Conservation (phyloP, 2,329 filamentous ascomycete genomes). For the Sphaerulina vaccinii region DNA sequence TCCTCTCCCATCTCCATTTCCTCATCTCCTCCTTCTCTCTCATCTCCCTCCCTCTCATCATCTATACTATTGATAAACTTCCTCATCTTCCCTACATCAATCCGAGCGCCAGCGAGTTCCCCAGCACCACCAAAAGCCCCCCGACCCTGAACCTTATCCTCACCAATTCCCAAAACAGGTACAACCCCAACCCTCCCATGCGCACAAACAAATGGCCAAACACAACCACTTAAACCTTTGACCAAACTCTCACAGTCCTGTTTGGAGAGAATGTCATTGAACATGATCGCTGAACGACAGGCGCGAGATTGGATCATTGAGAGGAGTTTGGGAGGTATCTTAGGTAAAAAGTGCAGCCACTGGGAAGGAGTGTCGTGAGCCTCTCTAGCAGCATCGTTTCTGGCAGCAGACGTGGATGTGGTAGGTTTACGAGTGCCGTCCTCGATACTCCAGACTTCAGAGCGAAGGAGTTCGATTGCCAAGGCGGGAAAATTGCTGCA, state of each 20-base stretch:
- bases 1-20: not conserved
- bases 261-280: constrained; percentile 66
- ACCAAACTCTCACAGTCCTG: constrained; percentile 62
- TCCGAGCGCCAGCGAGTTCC: too few relatives aligned
- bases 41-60: not conserved
- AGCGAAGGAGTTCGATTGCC: constrained; percentile 70
- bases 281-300: constrained; percentile 81
- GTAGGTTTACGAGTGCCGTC: constrained; percentile 38
- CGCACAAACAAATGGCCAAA: constrained; percentile 79
- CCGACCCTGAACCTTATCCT: too few relatives aligned
- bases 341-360: constrained; percentile 21
- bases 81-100: not conserved
- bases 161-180: constrained; percentile 45
- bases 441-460: constrained; percentile 68
- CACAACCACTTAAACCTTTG: constrained; percentile 57
- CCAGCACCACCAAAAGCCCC: too few relatives aligned
- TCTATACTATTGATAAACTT: too few relatives aligned
- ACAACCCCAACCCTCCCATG: constrained; percentile 64
- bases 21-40: not conserved
- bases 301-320: constrained; percentile 74
- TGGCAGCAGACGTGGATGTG: not conserved
- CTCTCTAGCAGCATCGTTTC: too few relatives aligned
- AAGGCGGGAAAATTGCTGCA: constrained; percentile 71
- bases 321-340: constrained; percentile 48
- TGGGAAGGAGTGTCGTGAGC: not conserved